These are phyloP conservation scores for Adansonia rubrostipa DNA, from an alignment of 441 rosid genomes.

Conservation along the genomic window DNA sequence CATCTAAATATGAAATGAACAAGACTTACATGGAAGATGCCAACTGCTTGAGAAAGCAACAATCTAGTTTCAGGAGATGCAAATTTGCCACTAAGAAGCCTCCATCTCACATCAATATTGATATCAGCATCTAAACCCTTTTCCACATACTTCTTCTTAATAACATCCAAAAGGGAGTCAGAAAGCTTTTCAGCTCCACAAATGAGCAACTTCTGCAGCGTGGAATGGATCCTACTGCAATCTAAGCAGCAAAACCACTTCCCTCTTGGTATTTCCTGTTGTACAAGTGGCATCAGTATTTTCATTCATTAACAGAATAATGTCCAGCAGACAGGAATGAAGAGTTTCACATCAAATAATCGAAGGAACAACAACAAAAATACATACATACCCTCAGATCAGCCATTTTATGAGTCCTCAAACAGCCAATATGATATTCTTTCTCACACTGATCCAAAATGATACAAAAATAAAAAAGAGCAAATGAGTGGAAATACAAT, in stretches of 20 bases:
- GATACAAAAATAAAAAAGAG: neutral
- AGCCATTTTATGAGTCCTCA: conserved; percentile 70
- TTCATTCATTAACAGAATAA: conserved; percentile 10
- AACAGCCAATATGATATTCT: conserved; percentile 81
- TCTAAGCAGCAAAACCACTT: conserved; percentile 74
- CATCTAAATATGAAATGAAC: conserved; percentile 1
- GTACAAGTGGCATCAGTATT: conserved; percentile 27
- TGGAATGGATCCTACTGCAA: conserved; percentile 60
- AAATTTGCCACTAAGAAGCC: conserved; percentile 62
- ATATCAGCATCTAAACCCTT: conserved; percentile 42
- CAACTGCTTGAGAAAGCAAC: conserved; percentile 68
- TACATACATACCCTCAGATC: conserved; percentile 55
- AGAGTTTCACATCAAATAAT: neutral
- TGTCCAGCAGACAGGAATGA: neutral
- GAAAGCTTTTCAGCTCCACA: conserved; percentile 64
- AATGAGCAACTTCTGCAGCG: conserved; percentile 56
- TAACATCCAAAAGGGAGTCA: conserved; percentile 45
- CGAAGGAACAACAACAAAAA: neutral
- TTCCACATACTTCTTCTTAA: conserved; percentile 52
- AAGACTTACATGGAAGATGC: conserved; percentile 68
- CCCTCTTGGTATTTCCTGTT: conserved; percentile 75
- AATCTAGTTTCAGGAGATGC: conserved; percentile 53
- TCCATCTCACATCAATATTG: conserved; percentile 64
- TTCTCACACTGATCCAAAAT: conserved; percentile 64
- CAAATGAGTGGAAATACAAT: conserved; percentile 17